Conservation (phyloP, 257 asterid species). For the Solanum megistacrolobum region DNA sequence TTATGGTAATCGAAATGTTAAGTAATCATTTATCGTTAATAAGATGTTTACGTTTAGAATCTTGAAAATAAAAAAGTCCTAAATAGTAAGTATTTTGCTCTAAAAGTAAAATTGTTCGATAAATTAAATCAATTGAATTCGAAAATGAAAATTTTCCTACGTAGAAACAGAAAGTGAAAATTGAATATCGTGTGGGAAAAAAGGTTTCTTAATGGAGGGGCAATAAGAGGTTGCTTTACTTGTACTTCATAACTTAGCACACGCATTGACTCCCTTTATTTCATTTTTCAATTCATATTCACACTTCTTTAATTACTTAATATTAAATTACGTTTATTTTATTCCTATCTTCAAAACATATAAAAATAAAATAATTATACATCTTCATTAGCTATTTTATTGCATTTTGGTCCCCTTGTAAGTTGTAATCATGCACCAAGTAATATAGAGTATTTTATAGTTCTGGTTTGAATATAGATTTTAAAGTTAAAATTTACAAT, state of each 20-base stretch:
- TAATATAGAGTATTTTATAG: neutral
- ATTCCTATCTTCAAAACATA: neutral
- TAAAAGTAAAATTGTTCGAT: too few relatives aligned
- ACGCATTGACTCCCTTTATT: neutral
- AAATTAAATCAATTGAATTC: too few relatives aligned
- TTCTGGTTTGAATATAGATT: too few relatives aligned
- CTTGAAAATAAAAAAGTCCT: too few relatives aligned
- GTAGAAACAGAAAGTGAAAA: too few relatives aligned
- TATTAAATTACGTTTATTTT: neutral
- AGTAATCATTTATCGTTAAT: too few relatives aligned
- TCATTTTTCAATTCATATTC: neutral
- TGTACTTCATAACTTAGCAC: conserved; percentile 29
- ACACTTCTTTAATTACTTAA: neutral
- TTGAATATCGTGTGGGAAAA: fast-evolving
- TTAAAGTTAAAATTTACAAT: too few relatives aligned
- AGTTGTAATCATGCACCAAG: neutral
- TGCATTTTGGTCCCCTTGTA: neutral
- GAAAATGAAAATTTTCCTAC: too few relatives aligned
- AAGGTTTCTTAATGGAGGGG: conserved; percentile 58
- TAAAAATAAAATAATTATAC: neutral
- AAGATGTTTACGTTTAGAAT: too few relatives aligned
- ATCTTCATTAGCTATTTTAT: neutral
- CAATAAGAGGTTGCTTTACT: conserved; percentile 46
- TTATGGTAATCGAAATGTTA: too few relatives aligned
- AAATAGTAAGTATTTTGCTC: too few relatives aligned